Base-by-base conservation (phyloP, 140 eudicot species). In the Anethum foeniculum region DNA sequence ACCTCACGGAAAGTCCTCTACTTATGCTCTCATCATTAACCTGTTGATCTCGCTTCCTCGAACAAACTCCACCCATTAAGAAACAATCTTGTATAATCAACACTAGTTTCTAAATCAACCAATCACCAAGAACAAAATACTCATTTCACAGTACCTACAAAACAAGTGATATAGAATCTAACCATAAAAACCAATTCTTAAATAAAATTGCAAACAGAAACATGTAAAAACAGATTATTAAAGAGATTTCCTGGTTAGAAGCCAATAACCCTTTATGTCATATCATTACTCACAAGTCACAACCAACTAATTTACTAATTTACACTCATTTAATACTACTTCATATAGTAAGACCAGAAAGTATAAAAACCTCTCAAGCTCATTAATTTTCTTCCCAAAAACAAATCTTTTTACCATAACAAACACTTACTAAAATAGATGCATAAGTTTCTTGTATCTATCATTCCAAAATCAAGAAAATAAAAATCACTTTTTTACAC, bases 1-100 rank as follows among this genome's bases (percentile, higher is more conserved):
- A 96, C 84, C 90, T 89, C 75, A 92, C 88, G 6, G 92, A 89
- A 82, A 90, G 85, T 74, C 89, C 95, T 80, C 91, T 82, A 1
- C 85, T 86, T 1, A 71, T 83, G 56, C 84, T 90, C 21, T 85
- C 91, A 71, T 90, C 97, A 43, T 77, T 81, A 51, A 85, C 91
- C 85, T 86, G 99, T 77, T 85, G 95, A 82, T 88, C 98, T 78
- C 96, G 84, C 87, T 96, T 96, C 83, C 99, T 90, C 7, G 99
- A 96, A 91, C 99, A 96, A 58, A 90, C 97, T 82, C 99, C 97
- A 80, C 99, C 99, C 99, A 96, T 96, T 49, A 79, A 32, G 38
- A 71, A 77, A 76, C 46, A 60, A 83, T 54, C 77, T 80, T 83
- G 38, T n/a, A 75, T 21, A 8, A 28, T 75, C 52, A 27, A 43